Conservation (phyloP, 75 land plant species). For the Adiantum capillusveneris region DNA sequence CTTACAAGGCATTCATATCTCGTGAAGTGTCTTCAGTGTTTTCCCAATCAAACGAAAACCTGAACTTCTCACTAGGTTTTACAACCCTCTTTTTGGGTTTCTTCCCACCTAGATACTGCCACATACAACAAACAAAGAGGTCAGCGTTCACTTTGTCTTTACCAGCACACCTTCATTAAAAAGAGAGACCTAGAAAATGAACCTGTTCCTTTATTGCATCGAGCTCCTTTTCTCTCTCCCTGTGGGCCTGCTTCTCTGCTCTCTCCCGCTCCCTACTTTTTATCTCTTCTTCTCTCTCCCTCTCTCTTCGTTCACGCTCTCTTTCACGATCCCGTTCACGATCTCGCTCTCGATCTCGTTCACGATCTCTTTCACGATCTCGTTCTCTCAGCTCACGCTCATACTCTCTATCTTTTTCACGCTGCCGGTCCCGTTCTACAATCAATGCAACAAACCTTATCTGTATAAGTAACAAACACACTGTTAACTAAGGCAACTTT, state of each 20-base stretch:
- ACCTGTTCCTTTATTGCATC: conserved; percentile 92
- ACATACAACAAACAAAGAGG: background rate
- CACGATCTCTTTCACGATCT: conserved; percentile 35
- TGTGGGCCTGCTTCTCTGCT: conserved; percentile 58
- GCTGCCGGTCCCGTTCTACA: conserved; percentile 31
- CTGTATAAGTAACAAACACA: no score
- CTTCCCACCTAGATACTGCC: conserved; percentile 82
- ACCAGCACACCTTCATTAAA: background rate
- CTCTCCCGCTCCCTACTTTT: conserved; percentile 56
- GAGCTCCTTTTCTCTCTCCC: conserved; percentile 81
- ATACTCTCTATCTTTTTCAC: conserved; percentile 17
- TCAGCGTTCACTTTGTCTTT: background rate
- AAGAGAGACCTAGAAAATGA: background rate
- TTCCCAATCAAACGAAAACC: conserved; percentile 99
- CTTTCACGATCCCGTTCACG: conserved; percentile 42
- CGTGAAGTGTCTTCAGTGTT: conserved; percentile 96
- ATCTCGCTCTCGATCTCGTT: conserved; percentile 57
- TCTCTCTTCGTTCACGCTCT: conserved; percentile 37
- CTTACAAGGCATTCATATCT: conserved; percentile 82
- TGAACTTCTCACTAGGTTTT: conserved; percentile 96
- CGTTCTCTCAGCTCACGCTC: conserved; percentile 15
- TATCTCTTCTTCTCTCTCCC: conserved; percentile 60
- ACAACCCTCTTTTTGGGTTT: conserved; percentile 97
- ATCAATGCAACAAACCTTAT: no score
- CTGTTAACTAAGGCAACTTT: no score